Percentiles rank a stretch among this genome's conserved stretches.
Evolutionary conservation across 2,329 filamentous ascomycete species (phyloP).

Genomic region (Zasmidium citrigriseum): DNA sequence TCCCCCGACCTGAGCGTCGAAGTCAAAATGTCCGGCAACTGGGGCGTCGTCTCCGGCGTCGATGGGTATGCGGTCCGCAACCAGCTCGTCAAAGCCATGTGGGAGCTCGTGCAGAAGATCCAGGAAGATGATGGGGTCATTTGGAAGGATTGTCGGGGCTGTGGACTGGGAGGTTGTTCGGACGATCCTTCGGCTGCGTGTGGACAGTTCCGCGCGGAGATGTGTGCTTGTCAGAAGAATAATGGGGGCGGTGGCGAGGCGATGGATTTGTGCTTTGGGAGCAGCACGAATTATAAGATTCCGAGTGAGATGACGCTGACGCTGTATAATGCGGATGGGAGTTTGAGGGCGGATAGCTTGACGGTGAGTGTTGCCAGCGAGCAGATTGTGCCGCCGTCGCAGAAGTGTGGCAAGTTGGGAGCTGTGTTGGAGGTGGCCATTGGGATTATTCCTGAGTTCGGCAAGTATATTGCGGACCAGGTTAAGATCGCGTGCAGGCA

Average conservation of each 20-base stretch:
- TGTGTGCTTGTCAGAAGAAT: neutral
- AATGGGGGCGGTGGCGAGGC: neutral
- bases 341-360: neutral
- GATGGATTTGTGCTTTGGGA: neutral
- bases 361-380: neutral
- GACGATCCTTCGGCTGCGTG: neutral
- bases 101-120: neutral
- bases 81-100: neutral
- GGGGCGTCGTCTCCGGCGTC: neutral
- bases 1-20: neutral
- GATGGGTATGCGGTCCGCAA: neutral
- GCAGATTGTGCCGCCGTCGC: neutral
- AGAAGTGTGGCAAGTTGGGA: neutral
- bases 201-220: neutral
- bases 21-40: neutral
- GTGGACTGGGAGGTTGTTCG: neutral
- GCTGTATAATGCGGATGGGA: neutral
- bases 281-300: neutral
- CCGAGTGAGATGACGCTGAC: neutral
- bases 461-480: neutral
- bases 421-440: neutral
- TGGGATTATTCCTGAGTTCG: slow-evolving; percentile 1
- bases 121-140: neutral
- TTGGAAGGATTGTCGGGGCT: neutral
- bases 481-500: neutral